A percentile compares a stretch with the other conserved stretches of the same genome.
These are phyloP conservation scores for Lactifluus echinatus DNA, from an alignment of 768 basidiomycete genomes.

Conservation along the genomic window DNA sequence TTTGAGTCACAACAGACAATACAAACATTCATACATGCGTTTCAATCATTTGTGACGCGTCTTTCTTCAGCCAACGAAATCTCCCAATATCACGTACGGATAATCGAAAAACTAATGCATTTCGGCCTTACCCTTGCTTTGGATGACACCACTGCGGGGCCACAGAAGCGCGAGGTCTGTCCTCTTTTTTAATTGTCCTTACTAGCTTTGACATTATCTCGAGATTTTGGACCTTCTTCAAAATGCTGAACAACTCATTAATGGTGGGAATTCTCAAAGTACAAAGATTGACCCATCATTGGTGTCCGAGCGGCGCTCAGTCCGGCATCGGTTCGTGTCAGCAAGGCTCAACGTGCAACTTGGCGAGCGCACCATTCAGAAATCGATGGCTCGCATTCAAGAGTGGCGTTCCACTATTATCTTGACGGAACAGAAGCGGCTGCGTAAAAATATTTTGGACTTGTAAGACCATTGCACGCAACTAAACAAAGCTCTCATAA, in stretches of 20 bases:
- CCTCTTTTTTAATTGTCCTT: background rate
- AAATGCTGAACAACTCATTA: constrained; percentile 42
- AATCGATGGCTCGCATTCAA: constrained; percentile 51
- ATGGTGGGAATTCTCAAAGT: constrained; percentile 37
- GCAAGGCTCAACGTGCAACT: constrained; percentile 54
- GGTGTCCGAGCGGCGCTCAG: constrained; percentile 42
- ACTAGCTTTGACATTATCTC: constrained; percentile 5
- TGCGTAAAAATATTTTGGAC: constrained; percentile 66
- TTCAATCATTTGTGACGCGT: constrained; percentile 44
- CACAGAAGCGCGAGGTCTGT: constrained; percentile 67
- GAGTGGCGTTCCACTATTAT: constrained; percentile 70
- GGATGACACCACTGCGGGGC: constrained; percentile 48
- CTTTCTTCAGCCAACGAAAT: constrained; percentile 32
- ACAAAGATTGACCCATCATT: constrained; percentile 46
- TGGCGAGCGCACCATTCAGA: constrained; percentile 53
- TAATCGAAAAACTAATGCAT: constrained; percentile 64
- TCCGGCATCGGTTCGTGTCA: constrained; percentile 45
- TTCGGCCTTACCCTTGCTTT: constrained; percentile 59
- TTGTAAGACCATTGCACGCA: constrained; percentile 37
- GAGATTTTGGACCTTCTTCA: constrained; percentile 56
- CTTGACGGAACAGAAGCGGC: constrained; percentile 58
- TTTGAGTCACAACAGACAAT: constrained; percentile 68
- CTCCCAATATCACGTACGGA: constrained; percentile 39
- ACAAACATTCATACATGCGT: constrained; percentile 56
- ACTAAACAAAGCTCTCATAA: background rate